A percentile compares a stretch with the other conserved stretches of the same genome.
Conservation (phyloP, 2,329 filamentous ascomycete species). For the Ceratocystis variospora region DNA sequence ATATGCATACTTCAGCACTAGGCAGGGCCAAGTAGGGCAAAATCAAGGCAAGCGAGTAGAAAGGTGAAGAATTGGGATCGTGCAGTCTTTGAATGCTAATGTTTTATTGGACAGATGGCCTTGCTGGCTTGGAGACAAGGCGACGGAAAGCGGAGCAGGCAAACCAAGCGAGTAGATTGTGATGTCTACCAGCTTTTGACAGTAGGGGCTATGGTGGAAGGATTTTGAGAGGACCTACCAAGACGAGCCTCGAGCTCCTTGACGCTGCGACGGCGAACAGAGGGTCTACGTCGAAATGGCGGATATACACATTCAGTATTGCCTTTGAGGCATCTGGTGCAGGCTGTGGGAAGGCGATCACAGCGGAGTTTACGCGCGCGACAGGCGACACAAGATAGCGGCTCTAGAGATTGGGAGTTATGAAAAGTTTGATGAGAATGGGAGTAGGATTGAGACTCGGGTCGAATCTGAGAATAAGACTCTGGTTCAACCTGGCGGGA, state of each 20-base stretch:
- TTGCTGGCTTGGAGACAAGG: neutral
- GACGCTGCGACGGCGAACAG: conserved; percentile 78
- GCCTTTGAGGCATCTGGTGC: conserved; percentile 63
- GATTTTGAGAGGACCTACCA: conserved; percentile 38
- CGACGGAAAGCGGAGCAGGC: neutral
- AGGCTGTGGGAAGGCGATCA: conserved; percentile 66
- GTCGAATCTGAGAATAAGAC: neutral
- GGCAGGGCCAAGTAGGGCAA: too few relatives aligned
- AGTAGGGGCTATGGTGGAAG: neutral
- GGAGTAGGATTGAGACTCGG: neutral
- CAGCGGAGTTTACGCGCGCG: conserved; percentile 76
- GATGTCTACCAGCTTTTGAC: neutral
- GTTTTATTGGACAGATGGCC: too few relatives aligned
- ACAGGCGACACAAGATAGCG: conserved; percentile 70
- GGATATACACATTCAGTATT: conserved; percentile 75
- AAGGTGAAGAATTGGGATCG: too few relatives aligned
- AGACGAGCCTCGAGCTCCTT: conserved; percentile 79
- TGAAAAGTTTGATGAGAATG: conserved; percentile 3
- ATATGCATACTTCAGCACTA: neutral
- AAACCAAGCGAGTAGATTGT: neutral
- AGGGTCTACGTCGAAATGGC: conserved; percentile 75
- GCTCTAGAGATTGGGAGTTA: conserved; percentile 24
- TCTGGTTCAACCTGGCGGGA: neutral
- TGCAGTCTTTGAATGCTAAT: too few relatives aligned
- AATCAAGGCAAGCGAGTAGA: too few relatives aligned